A percentile compares a stretch with the other conserved stretches of the same genome.
Conservation (phyloP, 2,329 filamentous ascomycete genomes). For the Ceratocystis cacaofunesta region DNA sequence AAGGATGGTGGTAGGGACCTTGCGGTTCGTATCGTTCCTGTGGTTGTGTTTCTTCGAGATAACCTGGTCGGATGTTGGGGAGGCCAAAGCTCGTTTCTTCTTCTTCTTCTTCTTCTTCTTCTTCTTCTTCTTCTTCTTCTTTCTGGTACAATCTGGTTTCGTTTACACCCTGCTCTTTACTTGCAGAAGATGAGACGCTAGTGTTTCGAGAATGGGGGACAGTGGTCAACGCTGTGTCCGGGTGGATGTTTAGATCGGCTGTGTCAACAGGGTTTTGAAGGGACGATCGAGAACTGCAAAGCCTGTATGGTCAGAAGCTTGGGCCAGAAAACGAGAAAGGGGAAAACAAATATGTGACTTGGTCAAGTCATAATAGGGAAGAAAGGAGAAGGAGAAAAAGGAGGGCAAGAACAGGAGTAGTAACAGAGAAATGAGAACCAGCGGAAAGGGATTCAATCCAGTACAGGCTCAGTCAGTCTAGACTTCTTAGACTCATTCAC, state of each 20-base stretch:
- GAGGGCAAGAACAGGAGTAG: neutral
- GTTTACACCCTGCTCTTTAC: neutral
- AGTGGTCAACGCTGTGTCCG: neutral
- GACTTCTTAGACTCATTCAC: neutral
- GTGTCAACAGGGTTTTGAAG: conserved; percentile 10
- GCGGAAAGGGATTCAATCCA: neutral
- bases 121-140: neutral
- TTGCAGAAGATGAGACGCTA: conserved; percentile 10
- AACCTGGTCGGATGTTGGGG: neutral
- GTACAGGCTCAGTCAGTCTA: neutral
- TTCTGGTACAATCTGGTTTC: neutral
- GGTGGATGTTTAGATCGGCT: neutral
- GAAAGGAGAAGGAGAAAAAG: neutral
- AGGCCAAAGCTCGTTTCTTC: neutral
- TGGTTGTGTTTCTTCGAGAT: neutral
- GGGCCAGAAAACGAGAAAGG: neutral
- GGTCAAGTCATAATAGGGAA: neutral
- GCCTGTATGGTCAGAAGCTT: neutral
- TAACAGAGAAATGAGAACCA: neutral
- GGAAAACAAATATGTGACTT: neutral
- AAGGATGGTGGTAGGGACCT: neutral
- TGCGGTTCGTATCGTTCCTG: neutral
- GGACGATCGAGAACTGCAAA: conserved; percentile 4
- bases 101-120: neutral
- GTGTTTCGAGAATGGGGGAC: conserved; percentile 13